Evolutionary conservation across 352 stramenopile species (phyloP), one percentile per base, ranked within the genome.

Genomic region (Phytophthora colocasiae): DNA sequence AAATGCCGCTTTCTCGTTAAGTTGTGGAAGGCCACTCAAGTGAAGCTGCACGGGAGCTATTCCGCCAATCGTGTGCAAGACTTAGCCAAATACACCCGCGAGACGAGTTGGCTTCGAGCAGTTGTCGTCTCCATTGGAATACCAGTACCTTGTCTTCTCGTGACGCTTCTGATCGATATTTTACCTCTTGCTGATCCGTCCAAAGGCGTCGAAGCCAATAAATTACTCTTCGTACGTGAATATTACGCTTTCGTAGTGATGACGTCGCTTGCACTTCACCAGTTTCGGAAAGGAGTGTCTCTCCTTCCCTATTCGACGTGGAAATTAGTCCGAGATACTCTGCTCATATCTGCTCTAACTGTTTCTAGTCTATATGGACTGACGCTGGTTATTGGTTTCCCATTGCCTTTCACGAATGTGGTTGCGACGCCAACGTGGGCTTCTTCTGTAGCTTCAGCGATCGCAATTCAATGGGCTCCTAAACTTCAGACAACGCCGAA

Each of bases 161-260:
- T 60, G 1, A 61, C 58, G 0, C 22, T 71, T 7, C 15, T 66
- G 3, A 48, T 51, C 14, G 69, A 77, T 22, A 12, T 53, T 1
- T 4, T 70, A 3, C 41, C 39, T 2, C 54, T 77, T 0, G 38
- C 31, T 17, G 5, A 66, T 4, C 69, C 69, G 19, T 63, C 36
- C 8, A 27, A 56, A 32, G 69, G 63, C 0, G 2, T 66, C 1
- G 6, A 57, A 4, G 43, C 9, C 4, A 77, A 73, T 36, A 59
- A 47, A 3, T 38, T 45, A 24, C 63, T 73, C 22, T 41, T 54
- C 19, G 9, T 70, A 1, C 68, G 68, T 2, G 45, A 71, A 38
- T 73, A 46, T 40, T 64, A 63, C 38, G 49, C 12, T 17, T 77
- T 53, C 47, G 31, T 63, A 15, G 48, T 73, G 3, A 60, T 71